Conservation (phyloP, 2,329 filamentous ascomycete species). For the Aspergillus sojae region DNA sequence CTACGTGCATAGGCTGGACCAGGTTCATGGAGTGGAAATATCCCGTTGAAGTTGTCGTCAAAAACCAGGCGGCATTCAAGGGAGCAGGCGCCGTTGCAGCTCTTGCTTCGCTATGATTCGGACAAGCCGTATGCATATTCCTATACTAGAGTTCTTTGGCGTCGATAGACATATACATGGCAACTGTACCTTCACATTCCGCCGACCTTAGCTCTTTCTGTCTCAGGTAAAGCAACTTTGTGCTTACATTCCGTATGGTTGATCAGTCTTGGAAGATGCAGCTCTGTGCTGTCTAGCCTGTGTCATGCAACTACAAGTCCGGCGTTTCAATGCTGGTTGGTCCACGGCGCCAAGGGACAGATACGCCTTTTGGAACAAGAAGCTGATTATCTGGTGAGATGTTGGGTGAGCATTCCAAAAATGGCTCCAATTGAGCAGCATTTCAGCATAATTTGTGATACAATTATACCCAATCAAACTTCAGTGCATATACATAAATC, state of each 20-base stretch:
- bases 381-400: not conserved
- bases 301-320: not conserved
- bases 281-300: not conserved
- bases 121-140: not conserved
- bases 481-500: conserved; percentile 1
- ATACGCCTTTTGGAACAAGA: not conserved
- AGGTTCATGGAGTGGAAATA: conserved; percentile 96
- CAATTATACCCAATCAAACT: conserved; percentile 22
- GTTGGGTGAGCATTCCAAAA: not conserved
- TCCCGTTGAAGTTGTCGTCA: conserved; percentile 69
- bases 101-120: conserved; percentile 40
- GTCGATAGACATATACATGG: not conserved
- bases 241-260: not conserved
- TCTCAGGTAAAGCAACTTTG: not conserved
- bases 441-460: not conserved
- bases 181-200: not conserved
- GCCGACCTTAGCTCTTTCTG: not conserved
- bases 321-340: not conserved
- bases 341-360: not conserved
- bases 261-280: not conserved
- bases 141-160: not conserved
- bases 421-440: not conserved
- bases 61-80: conserved; percentile 65
- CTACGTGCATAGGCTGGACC: conserved; percentile 71
- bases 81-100: conserved; percentile 66